Base-by-base conservation (phyloP, 345 rosid genomes). In the Moricandia moricandioides region DNA sequence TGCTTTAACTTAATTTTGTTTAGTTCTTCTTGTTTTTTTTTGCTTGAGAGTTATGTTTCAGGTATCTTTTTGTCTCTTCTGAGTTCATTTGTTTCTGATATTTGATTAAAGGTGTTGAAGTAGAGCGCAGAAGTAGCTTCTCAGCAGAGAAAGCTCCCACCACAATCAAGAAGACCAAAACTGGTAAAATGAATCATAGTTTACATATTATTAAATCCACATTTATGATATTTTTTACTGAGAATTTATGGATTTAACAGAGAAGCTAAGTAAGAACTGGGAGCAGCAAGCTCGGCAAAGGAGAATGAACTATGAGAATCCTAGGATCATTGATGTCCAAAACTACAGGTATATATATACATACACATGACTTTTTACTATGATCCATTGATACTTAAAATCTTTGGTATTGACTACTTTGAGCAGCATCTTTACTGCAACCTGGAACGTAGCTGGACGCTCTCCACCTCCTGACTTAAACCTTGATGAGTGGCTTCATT, bases 401-500 rank as follows among this genome's bases (percentile, higher is more conserved):
- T 16, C 18, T 59, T 8, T 0, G 35, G 35, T 67, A 49, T 59
- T 60, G 67, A 1, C 52, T 80, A 47, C 80, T 65, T 83, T 78
- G 86, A 78, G 76, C 93, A 95, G 98, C 70, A 79, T 92, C 82
- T 95, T 95, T 80, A 91, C 86, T 59, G 93, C 91, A 72, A 85
- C 97, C 4, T 95, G 99, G 99, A 95, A 95, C 82, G 99, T 95
- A 17, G 99, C 89, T 43, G 99, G 98, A 78, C 89, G 94, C 82
- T 87, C 99, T 21, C 99, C 99, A 30, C 84, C 91, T 21, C 80
- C 87, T 45, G 89, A 95, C 75, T 82, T 95, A 83, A 90, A 88
- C 84, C 87, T 92, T n/a, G 98, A 92, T 18, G 98, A 95, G 55
- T 95, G 97, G 99, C 91, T 95, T 73, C 99, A 89, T 51, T 85